Conservation (phyloP, 2,329 filamentous ascomycete genomes). For the Xylariales sp. region DNA sequence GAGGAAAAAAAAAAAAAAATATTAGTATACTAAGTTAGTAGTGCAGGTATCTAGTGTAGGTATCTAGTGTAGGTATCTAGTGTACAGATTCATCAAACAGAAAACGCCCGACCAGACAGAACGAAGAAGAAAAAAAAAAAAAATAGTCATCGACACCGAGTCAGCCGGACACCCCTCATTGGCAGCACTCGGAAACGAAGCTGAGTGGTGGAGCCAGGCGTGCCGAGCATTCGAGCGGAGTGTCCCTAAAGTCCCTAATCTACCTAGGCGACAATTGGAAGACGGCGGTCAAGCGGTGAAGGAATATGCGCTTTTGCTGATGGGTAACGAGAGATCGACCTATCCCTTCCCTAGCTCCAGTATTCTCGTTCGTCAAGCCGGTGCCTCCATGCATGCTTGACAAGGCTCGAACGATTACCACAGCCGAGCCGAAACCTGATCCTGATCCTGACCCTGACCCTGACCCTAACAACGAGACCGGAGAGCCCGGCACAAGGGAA, state of each 20-base stretch:
- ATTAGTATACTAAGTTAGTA: neutral
- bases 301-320: conserved; percentile 46
- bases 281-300: conserved; percentile 49
- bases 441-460: conserved; percentile 23
- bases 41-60: conserved; percentile 2
- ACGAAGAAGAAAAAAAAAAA: conserved; percentile 22
- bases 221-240: conserved; percentile 47
- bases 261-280: conserved; percentile 43
- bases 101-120: conserved; percentile 39
- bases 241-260: conserved; percentile 32
- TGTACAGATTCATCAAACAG: conserved; percentile 8
- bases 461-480: conserved; percentile 24
- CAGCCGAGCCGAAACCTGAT: conserved; percentile 31
- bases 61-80: conserved; percentile 9
- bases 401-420: conserved; percentile 27
- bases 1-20: conserved; percentile 12
- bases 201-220: conserved; percentile 45
- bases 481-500: conserved; percentile 31
- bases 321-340: conserved; percentile 36
- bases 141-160: conserved; percentile 43
- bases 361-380: conserved; percentile 31
- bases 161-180: conserved; percentile 43
- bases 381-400: conserved; percentile 27
- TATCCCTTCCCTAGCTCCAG: conserved; percentile 29
- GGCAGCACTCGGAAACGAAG: conserved; percentile 43